These are phyloP conservation scores for Microcera coccophila DNA, from an alignment of 2,329 filamentous ascomycete genomes.

Conservation along the genomic window DNA sequence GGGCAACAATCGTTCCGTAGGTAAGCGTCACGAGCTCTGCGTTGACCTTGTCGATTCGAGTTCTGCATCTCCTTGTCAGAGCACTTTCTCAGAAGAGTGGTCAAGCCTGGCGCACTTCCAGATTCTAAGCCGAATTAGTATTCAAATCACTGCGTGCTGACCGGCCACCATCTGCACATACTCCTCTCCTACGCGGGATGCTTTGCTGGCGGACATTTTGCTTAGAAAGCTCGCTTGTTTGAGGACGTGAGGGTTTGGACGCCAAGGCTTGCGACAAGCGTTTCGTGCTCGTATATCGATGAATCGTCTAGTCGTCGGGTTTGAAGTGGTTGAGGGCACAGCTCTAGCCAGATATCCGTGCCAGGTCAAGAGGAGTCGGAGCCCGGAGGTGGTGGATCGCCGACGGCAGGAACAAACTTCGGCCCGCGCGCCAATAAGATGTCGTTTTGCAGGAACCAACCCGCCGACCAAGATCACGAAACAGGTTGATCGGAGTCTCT, in stretches of 20 bases:
- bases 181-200: slow-evolving; percentile 60
- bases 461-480: slow-evolving; percentile 10
- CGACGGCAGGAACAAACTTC: slow-evolving; percentile 32
- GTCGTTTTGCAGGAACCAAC: slow-evolving; percentile 11
- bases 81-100: neutral
- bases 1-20: slow-evolving; percentile 94
- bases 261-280: neutral
- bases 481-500: neutral
- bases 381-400: slow-evolving; percentile 20
- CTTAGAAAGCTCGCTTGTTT: neutral
- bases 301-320: too few species aligned
- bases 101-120: slow-evolving; percentile 73
- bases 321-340: too few species aligned
- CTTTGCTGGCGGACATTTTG: slow-evolving; percentile 55
- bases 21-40: slow-evolving; percentile 95
- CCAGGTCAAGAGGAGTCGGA: slow-evolving; percentile 13
- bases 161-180: slow-evolving; percentile 36
- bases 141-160: neutral
- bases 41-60: slow-evolving; percentile 95
- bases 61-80: slow-evolving; percentile 51
- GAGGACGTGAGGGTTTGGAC: slow-evolving; percentile 1
- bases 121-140: slow-evolving; percentile 57
- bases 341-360: neutral
- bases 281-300: too few species aligned
- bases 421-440: slow-evolving; percentile 33